These are phyloP conservation scores for Camellia sinensis DNA, from an alignment of 148 eudicot species.

Conservation along the genomic window DNA sequence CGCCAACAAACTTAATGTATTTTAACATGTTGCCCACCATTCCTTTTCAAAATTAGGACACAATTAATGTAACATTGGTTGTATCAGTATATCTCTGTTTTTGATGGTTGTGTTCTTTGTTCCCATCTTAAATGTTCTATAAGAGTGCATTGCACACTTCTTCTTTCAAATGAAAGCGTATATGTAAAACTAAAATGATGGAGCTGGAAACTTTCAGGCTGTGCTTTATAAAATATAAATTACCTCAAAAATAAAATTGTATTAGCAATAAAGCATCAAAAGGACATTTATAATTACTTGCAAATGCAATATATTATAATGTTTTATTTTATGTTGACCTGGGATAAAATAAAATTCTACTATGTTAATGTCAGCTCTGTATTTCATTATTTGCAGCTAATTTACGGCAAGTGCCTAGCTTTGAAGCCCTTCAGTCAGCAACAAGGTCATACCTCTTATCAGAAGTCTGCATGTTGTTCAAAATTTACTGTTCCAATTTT, in stretches of 20 bases:
- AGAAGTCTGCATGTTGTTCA: neutral
- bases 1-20: neutral
- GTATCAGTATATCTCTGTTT: neutral
- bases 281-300: too few relatives aligned
- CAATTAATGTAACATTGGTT: neutral
- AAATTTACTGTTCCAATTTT: neutral
- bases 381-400: constrained; percentile 42
- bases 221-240: too few relatives aligned
- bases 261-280: neutral
- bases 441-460: constrained; percentile 46
- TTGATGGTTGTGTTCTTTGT: neutral
- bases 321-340: too few relatives aligned
- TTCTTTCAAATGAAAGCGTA: neutral
- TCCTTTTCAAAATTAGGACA: neutral
- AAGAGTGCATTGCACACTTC: neutral
- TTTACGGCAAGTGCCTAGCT: constrained; percentile 50
- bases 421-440: constrained; percentile 62
- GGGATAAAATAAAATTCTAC: neutral
- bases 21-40: too few relatives aligned
- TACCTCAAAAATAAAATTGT: too few relatives aligned
- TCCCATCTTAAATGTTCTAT: neutral
- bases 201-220: neutral
- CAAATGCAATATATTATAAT: too few relatives aligned
- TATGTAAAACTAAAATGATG: neutral
- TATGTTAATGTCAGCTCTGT: neutral